phyloP scores from a whole-genome alignment of 345 rosid genomes.

The Rhodamnia argentea region DNA sequence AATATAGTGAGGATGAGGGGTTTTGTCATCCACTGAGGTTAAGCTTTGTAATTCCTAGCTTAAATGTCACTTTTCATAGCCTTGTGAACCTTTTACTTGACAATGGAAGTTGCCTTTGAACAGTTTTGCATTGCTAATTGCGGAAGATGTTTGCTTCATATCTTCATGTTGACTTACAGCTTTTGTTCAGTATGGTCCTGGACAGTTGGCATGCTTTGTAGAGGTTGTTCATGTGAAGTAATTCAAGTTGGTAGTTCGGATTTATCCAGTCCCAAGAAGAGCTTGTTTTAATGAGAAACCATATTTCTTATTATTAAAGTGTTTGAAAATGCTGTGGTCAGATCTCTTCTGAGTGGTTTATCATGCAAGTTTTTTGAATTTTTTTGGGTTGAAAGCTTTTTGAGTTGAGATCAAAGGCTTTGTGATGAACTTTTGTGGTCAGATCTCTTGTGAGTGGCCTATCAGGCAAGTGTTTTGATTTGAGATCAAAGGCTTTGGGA shows the following conservation, averaged over 20 bases:
- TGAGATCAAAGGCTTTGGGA: neutral
- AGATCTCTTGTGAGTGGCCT: neutral
- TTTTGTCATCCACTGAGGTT: neutral
- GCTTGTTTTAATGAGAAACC: neutral
- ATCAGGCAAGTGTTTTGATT: neutral
- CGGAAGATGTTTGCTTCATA: neutral
- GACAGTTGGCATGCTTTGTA: neutral
- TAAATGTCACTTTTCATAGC: neutral
- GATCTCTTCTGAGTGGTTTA: neutral
- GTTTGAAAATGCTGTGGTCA: neutral
- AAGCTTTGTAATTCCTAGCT: neutral
- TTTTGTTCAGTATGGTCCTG: neutral
- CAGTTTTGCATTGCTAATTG: neutral
- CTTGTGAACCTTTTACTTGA: neutral
- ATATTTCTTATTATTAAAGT: neutral
- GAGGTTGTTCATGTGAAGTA: neutral
- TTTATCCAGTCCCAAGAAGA: neutral
- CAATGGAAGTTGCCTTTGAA: neutral
- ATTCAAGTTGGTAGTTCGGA: neutral
- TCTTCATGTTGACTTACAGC: neutral
- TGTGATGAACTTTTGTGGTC: neutral
- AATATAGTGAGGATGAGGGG: neutral
- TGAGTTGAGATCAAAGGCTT: neutral
- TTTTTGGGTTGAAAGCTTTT: neutral
- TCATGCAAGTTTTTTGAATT: neutral